A percentile compares a stretch with the other conserved stretches of the same genome.
Evolutionary conservation across 1,284 basidiomycete species (phyloP).

Genomic region (Marasmius sp.): DNA sequence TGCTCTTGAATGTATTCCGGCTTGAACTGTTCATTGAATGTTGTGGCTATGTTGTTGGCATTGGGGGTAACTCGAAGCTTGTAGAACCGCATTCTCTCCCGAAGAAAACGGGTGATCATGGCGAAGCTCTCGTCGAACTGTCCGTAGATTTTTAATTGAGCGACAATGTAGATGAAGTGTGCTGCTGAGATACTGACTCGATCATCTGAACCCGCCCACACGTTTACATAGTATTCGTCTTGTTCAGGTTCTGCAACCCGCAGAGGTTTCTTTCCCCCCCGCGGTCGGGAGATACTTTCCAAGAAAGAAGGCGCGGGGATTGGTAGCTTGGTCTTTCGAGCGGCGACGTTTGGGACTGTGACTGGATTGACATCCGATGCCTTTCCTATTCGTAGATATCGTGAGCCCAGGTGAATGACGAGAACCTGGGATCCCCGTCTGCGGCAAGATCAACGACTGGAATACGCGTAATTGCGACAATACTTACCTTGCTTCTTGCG

Average conservation of each 20-base stretch:
- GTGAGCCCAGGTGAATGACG: slow-evolving; percentile 93
- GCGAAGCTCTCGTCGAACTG: slow-evolving; percentile 76
- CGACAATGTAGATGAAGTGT: not conserved
- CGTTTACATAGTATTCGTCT: slow-evolving; percentile 46
- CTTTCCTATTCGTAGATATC: slow-evolving; percentile 83
- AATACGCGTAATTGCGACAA: slow-evolving; percentile 1
- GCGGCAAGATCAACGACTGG: slow-evolving; percentile 14
- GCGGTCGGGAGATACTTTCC: slow-evolving; percentile 55
- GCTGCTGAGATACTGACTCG: slow-evolving; percentile 43
- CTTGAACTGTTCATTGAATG: slow-evolving; percentile 75
- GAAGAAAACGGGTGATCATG: slow-evolving; percentile 71
- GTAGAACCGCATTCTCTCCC: slow-evolving; percentile 86
- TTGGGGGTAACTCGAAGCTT: slow-evolving; percentile 81
- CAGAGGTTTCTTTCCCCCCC: slow-evolving; percentile 24
- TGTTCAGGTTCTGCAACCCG: slow-evolving; percentile 25
- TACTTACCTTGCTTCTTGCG: slow-evolving; percentile 43
- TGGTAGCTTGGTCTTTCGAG: slow-evolving; percentile 53
- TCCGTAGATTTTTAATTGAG: not conserved
- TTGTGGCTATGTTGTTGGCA: slow-evolving; percentile 67
- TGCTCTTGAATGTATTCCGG: slow-evolving; percentile 81
- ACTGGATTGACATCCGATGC: slow-evolving; percentile 87
- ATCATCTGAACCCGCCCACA: slow-evolving; percentile 46
- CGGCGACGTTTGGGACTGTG: slow-evolving; percentile 77
- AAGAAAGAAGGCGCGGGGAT: slow-evolving; percentile 42
- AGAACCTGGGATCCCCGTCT: slow-evolving; percentile 77